Evolutionary conservation across 2,329 filamentous ascomycete species (phyloP).

Genomic region (Phoma sp.): DNA sequence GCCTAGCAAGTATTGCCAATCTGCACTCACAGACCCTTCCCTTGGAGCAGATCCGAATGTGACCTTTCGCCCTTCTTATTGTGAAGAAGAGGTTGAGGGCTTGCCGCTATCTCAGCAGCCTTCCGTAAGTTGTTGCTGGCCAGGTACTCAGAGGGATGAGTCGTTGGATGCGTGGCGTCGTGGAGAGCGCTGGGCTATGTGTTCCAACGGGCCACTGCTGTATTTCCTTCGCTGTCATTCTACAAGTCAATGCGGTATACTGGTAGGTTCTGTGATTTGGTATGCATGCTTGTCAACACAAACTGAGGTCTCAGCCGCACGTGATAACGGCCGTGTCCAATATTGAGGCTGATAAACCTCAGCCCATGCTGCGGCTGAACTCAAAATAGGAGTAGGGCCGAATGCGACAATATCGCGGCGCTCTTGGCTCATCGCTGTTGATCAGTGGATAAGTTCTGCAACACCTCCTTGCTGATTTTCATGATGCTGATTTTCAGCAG

Average conservation of each 20-base stretch:
- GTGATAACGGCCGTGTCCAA: not conserved
- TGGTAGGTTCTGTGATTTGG: not conserved
- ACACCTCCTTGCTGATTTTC: slow-evolving; percentile 4
- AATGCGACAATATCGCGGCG: not conserved
- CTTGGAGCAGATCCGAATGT: too few species aligned
- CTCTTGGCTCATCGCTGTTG: not conserved
- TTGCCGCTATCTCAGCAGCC: too few species aligned
- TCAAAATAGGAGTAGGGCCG: slow-evolving; percentile 6
- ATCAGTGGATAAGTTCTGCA: slow-evolving; percentile 4
- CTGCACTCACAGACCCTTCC: too few species aligned
- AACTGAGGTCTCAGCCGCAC: not conserved
- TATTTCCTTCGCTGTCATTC: not conserved
- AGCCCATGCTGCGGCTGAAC: slow-evolving; percentile 15
- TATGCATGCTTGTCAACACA: not conserved
- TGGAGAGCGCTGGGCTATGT: too few species aligned
- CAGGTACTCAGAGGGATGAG: too few species aligned
- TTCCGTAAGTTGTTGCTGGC: too few species aligned
- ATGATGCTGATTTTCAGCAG: not conserved
- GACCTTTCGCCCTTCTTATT: too few species aligned
- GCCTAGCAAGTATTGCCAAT: too few species aligned
- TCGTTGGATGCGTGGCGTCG: too few species aligned
- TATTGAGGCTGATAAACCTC: slow-evolving; percentile 1
- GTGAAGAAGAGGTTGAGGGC: too few species aligned
- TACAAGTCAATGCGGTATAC: not conserved
- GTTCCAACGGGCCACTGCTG: too few species aligned